Evolutionary conservation across 2,329 filamentous ascomycete species (phyloP).

Genomic region (Davidsoniella virescens): DNA sequence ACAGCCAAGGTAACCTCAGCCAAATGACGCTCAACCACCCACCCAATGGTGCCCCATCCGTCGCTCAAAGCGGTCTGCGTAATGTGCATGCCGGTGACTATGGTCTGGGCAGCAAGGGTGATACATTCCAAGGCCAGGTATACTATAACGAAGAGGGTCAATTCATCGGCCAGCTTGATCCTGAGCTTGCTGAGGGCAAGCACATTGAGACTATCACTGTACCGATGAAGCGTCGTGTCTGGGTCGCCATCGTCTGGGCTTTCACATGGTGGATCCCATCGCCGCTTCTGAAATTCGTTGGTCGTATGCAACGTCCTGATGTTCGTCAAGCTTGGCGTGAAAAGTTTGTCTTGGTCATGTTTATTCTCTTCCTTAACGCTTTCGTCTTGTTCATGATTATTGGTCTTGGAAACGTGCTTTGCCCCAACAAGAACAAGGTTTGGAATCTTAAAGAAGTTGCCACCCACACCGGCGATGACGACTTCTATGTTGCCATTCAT

Average conservation of each 20-base stretch:
- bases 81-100: constrained; percentile 60
- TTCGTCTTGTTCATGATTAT: constrained; percentile 85
- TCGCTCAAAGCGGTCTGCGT: constrained; percentile 40
- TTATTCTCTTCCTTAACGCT: constrained; percentile 72
- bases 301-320: constrained; percentile 93
- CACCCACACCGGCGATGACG: constrained; percentile 51
- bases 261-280: constrained; percentile 93
- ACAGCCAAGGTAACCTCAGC: constrained; percentile 39
- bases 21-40: constrained; percentile 29
- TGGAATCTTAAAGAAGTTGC: constrained; percentile 59
- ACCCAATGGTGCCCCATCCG: constrained; percentile 33
- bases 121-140: constrained; percentile 54
- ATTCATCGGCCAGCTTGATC: constrained; percentile 53
- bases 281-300: constrained; percentile 59
- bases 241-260: constrained; percentile 71
- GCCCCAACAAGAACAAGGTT: constrained; percentile 80
- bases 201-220: constrained; percentile 55
- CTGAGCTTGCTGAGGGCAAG: constrained; percentile 62
- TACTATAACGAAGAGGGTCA: constrained; percentile 60
- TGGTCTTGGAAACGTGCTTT: constrained; percentile 66
- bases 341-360: constrained; percentile 65
- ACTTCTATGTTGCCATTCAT: constrained; percentile 77
- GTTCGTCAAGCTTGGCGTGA: constrained; percentile 96
- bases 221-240: constrained; percentile 49
- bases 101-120: constrained; percentile 73